Percentiles rank a stretch among this genome's conserved stretches.
Conservation (phyloP, 345 rosid species). For the Balakata baccata region DNA sequence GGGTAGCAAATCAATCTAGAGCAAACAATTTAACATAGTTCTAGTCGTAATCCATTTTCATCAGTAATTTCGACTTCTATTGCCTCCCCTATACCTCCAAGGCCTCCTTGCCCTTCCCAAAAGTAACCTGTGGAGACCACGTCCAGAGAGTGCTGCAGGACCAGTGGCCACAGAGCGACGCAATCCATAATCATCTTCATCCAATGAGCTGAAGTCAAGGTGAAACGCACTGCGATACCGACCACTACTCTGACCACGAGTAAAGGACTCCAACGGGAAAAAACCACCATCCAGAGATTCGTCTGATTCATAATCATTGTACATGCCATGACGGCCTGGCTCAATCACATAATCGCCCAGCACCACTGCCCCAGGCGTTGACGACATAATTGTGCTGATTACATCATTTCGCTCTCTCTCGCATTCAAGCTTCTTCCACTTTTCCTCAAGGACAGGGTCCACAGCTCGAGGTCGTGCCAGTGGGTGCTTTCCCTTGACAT, state of each 20-base stretch:
- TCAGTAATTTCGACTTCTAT: slow-evolving; percentile 26
- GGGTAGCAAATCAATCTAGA: background rate
- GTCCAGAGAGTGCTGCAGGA: slow-evolving; percentile 33
- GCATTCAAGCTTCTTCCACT: slow-evolving; percentile 74
- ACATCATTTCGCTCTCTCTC: slow-evolving; percentile 67
- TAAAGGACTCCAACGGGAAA: slow-evolving; percentile 40
- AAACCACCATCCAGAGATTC: slow-evolving; percentile 46
- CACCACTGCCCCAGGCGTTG: slow-evolving; percentile 72
- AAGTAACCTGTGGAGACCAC: slow-evolving; percentile 35
- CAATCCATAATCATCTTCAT: slow-evolving; percentile 38
- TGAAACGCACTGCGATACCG: slow-evolving; percentile 26
- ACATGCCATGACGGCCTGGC: slow-evolving; percentile 41
- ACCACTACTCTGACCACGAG: slow-evolving; percentile 29
- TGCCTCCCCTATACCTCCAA: slow-evolving; percentile 39
- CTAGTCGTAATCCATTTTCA: background rate
- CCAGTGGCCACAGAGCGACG: slow-evolving; percentile 32
- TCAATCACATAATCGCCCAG: slow-evolving; percentile 90
- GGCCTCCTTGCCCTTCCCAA: slow-evolving; percentile 43
- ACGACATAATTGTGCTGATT: slow-evolving; percentile 70
- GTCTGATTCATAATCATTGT: slow-evolving; percentile 49
- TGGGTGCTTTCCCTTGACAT: slow-evolving; percentile 74
- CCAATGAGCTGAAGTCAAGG: slow-evolving; percentile 40
- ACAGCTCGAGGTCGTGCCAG: slow-evolving; percentile 67
- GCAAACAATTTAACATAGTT: background rate
- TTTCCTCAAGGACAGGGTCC: slow-evolving; percentile 63